Percentiles rank a stretch among this genome's conserved stretches.
phyloP scores from a whole-genome alignment of 352 stramenopile genomes.

The Blastocystis sp. region DNA sequence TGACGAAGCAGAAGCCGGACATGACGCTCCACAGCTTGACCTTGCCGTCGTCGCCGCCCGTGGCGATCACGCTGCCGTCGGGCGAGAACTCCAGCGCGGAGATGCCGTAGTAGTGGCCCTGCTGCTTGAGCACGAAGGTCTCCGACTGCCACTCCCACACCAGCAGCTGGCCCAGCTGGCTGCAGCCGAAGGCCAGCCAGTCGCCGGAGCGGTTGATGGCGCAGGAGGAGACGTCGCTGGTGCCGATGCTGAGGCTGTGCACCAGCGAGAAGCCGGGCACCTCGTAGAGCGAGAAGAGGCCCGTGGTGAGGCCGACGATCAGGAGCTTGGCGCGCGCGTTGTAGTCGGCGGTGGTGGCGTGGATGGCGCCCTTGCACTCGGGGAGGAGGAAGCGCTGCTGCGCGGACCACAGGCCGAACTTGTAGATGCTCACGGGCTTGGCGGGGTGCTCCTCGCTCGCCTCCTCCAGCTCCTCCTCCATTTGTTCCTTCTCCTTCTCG shows the following conservation, averaged over 20 bases:
- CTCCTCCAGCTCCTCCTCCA: slow-evolving; percentile 26
- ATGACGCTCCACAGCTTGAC: slow-evolving; percentile 96
- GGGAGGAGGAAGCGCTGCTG: slow-evolving; percentile 82
- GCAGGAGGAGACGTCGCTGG: slow-evolving; percentile 85
- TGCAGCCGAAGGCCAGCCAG: slow-evolving; percentile 94
- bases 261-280: slow-evolving; percentile 90
- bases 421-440: slow-evolving; percentile 4
- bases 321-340: slow-evolving; percentile 83
- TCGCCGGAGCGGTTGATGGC: slow-evolving; percentile 91
- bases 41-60: slow-evolving; percentile 95
- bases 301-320: slow-evolving; percentile 90
- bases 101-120: slow-evolving; percentile 96
- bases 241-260: slow-evolving; percentile 81
- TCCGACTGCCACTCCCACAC: slow-evolving; percentile 99
- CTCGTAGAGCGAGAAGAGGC: slow-evolving; percentile 96
- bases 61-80: slow-evolving; percentile 90
- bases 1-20: slow-evolving; percentile 98
- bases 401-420: slow-evolving; percentile 80
- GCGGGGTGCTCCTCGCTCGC: not conserved
- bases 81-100: slow-evolving; percentile 93
- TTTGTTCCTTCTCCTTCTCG: slow-evolving; percentile 29
- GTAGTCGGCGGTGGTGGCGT: slow-evolving; percentile 80
- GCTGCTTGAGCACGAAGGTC: slow-evolving; percentile 98
- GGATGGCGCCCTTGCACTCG: not conserved
- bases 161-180: slow-evolving; percentile 93